Evolutionary conservation across 768 basidiomycete genomes (phyloP), one percentile per base, ranked within the genome.

Genomic region (Boletus coccyginus): DNA sequence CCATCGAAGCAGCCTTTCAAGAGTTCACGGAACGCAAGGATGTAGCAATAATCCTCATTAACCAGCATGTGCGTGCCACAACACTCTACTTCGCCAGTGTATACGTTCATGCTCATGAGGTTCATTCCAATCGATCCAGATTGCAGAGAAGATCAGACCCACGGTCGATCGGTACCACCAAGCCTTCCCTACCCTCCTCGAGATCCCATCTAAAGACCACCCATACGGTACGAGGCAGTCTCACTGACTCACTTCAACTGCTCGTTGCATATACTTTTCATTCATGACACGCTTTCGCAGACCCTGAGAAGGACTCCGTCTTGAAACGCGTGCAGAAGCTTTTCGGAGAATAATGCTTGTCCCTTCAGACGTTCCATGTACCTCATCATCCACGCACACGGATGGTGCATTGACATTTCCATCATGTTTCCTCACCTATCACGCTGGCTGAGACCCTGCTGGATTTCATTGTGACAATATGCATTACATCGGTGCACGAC

Each of bases 191-290:
- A 94, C 97, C 0, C 75, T 99, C 40, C 84, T 99, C 16, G 97
- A 99, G 74, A 98, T 99, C 59, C 97, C 97, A 27, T 94, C 93
- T 53, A 98, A 98, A 72, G 96, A 98, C 68, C 94, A 97, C 73
- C 96, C 96, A 36, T 98, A 98, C 65, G 95, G 96, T 96, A 52
- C 56, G 83, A 74, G 40, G 42, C 46, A 10, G 35, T 27, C n/a
- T 47, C 49, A 32, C 54, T 40, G 27, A 27, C 27, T 27, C 27
- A 27, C 27, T 27, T 6, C 27, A 27, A 27, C 27, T 36, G 29
- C 32, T 39, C 40, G 29, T 47, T 36, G 42, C 48, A 36, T 57
- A 44, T 47, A n/a, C 52, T 49, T 31, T 58, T 58, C 59, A 51
- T 58, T 57, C 56, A 62, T 53, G 43, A 64, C 59, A 66, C 52